Percentiles rank a stretch among this genome's conserved stretches.
These are phyloP conservation scores for Ustilago trichophora DNA, from an alignment of 1,284 basidiomycete genomes.

Conservation along the genomic window DNA sequence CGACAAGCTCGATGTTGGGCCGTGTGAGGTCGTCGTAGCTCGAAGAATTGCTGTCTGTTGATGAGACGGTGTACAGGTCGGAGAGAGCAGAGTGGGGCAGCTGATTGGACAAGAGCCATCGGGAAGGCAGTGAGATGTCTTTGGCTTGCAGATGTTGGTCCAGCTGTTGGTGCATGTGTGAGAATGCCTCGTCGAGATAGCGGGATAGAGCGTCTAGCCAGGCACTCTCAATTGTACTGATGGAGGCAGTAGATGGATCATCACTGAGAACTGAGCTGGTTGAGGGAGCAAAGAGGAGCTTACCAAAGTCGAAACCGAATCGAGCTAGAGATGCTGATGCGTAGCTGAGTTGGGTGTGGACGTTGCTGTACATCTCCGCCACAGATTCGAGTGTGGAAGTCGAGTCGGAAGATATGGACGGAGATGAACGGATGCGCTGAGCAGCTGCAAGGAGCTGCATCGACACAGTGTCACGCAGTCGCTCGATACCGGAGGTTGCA, in stretches of 20 bases:
- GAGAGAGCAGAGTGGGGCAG: constrained; percentile 6
- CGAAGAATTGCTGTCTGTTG: background rate
- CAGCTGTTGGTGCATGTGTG: constrained; percentile 5
- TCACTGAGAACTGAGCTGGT: no score
- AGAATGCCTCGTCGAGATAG: constrained; percentile 11
- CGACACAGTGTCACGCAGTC: constrained; percentile 14
- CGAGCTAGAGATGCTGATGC: constrained; percentile 27
- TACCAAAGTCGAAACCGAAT: constrained; percentile 44
- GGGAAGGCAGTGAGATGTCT: constrained; percentile 1
- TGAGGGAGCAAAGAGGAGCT: constrained; percentile 16
- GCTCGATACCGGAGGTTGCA: constrained; percentile 18
- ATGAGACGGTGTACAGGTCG: constrained; percentile 5
- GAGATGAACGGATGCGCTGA: background rate
- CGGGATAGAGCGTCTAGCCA: constrained; percentile 19
- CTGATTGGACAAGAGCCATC: constrained; percentile 19
- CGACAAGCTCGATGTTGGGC: constrained; percentile 25
- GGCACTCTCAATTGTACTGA: constrained; percentile 14
- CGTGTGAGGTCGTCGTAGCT: constrained; percentile 22
- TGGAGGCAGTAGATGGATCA: background rate
- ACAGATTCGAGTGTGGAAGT: constrained; percentile 19
- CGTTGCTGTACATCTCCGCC: constrained; percentile 19
- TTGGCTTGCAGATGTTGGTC: background rate
- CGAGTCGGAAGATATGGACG: no score
- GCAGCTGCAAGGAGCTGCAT: constrained; percentile 13
- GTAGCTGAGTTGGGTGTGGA: constrained; percentile 46